Conservation (phyloP, 345 rosid genomes). For the Salix viminalis region DNA sequence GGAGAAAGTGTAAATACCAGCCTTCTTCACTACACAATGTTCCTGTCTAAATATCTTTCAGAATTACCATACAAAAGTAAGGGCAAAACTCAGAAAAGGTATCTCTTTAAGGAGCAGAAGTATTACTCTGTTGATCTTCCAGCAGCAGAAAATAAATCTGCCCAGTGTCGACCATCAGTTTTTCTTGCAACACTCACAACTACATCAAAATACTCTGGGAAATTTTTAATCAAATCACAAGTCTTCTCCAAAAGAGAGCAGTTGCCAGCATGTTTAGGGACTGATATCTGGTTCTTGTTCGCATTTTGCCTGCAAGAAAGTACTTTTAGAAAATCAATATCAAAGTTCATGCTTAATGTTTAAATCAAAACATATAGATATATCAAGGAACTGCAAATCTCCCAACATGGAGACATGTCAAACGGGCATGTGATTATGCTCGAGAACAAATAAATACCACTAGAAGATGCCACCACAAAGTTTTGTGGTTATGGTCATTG, state of each 20-base stretch:
- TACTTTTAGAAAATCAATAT: neutral
- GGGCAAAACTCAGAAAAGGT: constrained; percentile 1
- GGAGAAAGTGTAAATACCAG: neutral
- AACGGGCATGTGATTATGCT: neutral
- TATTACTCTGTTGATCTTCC: constrained; percentile 98
- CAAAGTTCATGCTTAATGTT: neutral
- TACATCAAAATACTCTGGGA: constrained; percentile 85
- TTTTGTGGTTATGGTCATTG: neutral
- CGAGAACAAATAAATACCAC: neutral
- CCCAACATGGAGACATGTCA: neutral
- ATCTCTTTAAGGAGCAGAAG: constrained; percentile 6
- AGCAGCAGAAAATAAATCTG: constrained; percentile 89
- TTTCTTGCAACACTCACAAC: constrained; percentile 98
- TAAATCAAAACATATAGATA: neutral
- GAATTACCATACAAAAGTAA: neutral
- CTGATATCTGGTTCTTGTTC: constrained; percentile 59
- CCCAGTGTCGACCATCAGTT: constrained; percentile 98
- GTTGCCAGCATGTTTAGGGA: constrained; percentile 31
- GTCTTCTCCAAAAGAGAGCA: constrained; percentile 80
- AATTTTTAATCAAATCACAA: constrained; percentile 78
- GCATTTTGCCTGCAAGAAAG: constrained; percentile 50
- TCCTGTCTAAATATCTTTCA: neutral
- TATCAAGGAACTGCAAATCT: neutral
- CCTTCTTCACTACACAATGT: neutral
- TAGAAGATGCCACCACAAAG: neutral